phyloP scores from a whole-genome alignment of 441 rosid species.

The Adansonia madagascariensis region DNA sequence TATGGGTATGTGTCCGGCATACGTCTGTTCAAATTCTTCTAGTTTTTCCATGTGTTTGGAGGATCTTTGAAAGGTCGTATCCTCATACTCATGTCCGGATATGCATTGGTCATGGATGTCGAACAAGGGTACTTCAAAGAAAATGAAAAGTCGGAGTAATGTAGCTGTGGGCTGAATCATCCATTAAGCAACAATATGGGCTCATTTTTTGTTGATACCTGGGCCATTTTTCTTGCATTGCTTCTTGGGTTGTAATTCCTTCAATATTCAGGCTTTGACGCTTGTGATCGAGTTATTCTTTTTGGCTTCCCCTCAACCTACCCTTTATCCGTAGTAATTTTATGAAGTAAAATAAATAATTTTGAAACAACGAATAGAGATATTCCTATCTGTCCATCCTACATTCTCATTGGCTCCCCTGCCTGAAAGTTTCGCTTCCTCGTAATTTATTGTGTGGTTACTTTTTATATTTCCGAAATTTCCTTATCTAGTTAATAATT shows the following conservation, averaged over 20 bases:
- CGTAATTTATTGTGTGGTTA: background rate
- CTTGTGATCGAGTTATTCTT: background rate
- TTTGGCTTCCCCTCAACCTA: background rate
- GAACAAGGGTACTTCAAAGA: background rate
- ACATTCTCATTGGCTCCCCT: background rate
- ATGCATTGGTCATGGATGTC: too few relatives aligned
- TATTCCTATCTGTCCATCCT: conserved; percentile 1
- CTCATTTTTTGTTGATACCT: background rate
- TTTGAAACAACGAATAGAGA: background rate
- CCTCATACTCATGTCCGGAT: too few relatives aligned
- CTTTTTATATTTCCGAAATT: background rate
- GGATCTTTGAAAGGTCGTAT: too few relatives aligned
- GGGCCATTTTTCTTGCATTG: background rate
- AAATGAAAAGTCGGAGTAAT: background rate
- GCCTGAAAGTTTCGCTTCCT: background rate
- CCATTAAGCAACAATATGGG: background rate
- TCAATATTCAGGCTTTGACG: background rate
- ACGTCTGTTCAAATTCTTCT: too few relatives aligned
- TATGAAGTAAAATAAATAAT: background rate
- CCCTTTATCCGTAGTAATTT: background rate
- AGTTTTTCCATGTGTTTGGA: too few relatives aligned
- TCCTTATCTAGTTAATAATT: conserved; percentile 35
- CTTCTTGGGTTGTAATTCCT: conserved; percentile 10
- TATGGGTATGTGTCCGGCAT: too few relatives aligned
- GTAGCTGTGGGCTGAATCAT: background rate